Percentiles rank a stretch among this genome's conserved stretches.
These are phyloP conservation scores for Polytrichum formosum DNA, from an alignment of 225 moss, liverwort and hornwort species.

Conservation along the genomic window DNA sequence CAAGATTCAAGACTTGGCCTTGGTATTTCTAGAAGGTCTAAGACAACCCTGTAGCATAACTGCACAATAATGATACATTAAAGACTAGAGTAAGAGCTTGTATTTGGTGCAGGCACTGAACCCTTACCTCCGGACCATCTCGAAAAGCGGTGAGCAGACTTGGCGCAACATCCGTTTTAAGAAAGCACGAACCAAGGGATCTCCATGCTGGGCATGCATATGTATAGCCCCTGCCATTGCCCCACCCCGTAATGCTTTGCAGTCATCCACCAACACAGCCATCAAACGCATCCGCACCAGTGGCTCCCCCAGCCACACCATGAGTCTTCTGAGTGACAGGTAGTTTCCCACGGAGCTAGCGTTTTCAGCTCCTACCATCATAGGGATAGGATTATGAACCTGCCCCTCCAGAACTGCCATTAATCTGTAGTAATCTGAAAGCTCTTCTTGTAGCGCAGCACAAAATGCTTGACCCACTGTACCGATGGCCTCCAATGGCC, in stretches of 20 bases:
- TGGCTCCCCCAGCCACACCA: slow-evolving; percentile 97
- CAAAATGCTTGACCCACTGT: slow-evolving; percentile 99
- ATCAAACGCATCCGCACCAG: slow-evolving; percentile 93
- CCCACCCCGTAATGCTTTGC: slow-evolving; percentile 92
- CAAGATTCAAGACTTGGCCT: neutral
- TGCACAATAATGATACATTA: too few species aligned
- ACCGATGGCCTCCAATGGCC: slow-evolving; percentile 90
- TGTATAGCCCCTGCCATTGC: slow-evolving; percentile 98
- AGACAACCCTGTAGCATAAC: too few species aligned
- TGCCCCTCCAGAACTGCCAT: slow-evolving; percentile 99
- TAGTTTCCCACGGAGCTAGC: slow-evolving; percentile 71
- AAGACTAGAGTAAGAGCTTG: too few species aligned
- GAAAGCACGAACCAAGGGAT: slow-evolving; percentile 87
- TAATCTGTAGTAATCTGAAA: slow-evolving; percentile 92
- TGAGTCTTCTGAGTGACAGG: slow-evolving; percentile 79
- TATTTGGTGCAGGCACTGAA: neutral
- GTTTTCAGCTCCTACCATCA: slow-evolving; percentile 63
- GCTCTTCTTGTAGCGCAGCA: slow-evolving; percentile 96
- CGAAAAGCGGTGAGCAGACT: slow-evolving; percentile 95
- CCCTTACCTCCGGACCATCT: slow-evolving; percentile 84
- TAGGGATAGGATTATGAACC: slow-evolving; percentile 86
- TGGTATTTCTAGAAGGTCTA: too few species aligned
- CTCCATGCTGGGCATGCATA: slow-evolving; percentile 97
- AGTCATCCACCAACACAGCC: slow-evolving; percentile 98
- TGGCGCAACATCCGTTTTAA: slow-evolving; percentile 81